phyloP scores from a whole-genome alignment of 192 early-diverging fungal species.

The Nowakowskiella sp. region DNA sequence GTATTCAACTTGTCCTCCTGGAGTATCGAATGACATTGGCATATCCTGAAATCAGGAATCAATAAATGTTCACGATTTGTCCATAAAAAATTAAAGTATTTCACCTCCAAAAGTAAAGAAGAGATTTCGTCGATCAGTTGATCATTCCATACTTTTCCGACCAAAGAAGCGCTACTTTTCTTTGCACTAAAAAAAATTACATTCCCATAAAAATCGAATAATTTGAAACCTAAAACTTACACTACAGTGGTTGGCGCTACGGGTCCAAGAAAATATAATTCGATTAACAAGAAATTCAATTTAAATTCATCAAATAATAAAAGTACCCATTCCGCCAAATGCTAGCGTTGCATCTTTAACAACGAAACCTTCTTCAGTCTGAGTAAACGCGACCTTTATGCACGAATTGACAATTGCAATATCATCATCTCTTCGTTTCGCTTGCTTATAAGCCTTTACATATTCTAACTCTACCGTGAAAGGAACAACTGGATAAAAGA shows the following conservation, averaged over 20 bases:
- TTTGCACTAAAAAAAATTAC: conserved; percentile 49
- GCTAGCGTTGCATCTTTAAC: conserved; percentile 56
- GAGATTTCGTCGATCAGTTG: conserved; percentile 17
- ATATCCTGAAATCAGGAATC: conserved; percentile 19
- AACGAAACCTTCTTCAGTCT: conserved; percentile 18
- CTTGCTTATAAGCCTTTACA: conserved; percentile 73
- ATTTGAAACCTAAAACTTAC: not conserved
- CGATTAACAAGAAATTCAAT: not conserved
- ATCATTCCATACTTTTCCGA: conserved; percentile 53
- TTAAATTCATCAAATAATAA: not conserved
- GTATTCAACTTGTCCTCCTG: conserved; percentile 37
- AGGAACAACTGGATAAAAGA: conserved; percentile 43
- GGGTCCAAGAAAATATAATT: conserved; percentile 9
- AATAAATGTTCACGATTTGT: not conserved
- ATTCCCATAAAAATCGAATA: not conserved
- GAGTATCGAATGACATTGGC: conserved; percentile 20
- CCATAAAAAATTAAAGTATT: not conserved
- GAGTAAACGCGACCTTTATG: conserved; percentile 48
- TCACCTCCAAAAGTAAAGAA: conserved; percentile 3
- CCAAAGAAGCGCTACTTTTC: conserved; percentile 27
- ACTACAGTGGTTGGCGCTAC: conserved; percentile 5
- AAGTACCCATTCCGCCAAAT: conserved; percentile 72
- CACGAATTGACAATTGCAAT: conserved; percentile 81
- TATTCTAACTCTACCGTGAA: conserved; percentile 49
- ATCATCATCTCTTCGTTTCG: conserved; percentile 80